These are phyloP conservation scores for Meripilus lineatus DNA, from an alignment of 1,284 basidiomycete genomes.

Conservation along the genomic window DNA sequence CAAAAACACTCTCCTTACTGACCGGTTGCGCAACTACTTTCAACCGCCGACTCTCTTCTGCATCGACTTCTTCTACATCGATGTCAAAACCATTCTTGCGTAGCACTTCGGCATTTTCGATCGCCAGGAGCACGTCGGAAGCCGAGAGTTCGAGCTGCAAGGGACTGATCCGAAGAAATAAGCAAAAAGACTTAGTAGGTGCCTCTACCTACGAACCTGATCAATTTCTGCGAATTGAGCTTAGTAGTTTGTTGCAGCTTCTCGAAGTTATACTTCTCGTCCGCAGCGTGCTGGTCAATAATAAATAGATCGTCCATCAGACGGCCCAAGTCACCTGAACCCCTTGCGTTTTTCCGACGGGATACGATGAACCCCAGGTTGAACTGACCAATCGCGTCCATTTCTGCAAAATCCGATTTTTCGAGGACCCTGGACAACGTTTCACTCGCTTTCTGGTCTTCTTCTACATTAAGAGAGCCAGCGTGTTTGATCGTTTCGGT, in stretches of 20 bases:
- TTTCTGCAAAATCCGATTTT: slow-evolving; percentile 81
- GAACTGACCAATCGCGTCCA: slow-evolving; percentile 93
- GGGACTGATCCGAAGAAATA: slow-evolving; percentile 45
- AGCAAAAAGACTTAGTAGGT: slow-evolving; percentile 2
- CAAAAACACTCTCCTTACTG: slow-evolving; percentile 86
- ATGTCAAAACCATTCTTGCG: slow-evolving; percentile 88
- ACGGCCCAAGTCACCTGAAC: slow-evolving; percentile 5
- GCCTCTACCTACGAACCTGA: slow-evolving; percentile 61
- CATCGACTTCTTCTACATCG: slow-evolving; percentile 46
- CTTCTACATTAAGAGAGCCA: slow-evolving; percentile 31
- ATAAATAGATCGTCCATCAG: slow-evolving; percentile 87
- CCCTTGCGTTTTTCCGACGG: slow-evolving; percentile 43
- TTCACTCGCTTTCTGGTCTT: slow-evolving; percentile 58
- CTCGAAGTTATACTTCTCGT: slow-evolving; percentile 99
- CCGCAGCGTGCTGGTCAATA: slow-evolving; percentile 85
- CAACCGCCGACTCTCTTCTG: slow-evolving; percentile 50
- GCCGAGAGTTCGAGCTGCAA: slow-evolving; percentile 81
- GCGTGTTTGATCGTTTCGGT: too few species aligned
- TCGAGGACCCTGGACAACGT: slow-evolving; percentile 83
- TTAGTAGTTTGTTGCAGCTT: slow-evolving; percentile 82
- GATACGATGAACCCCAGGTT: slow-evolving; percentile 95
- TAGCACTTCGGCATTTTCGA: slow-evolving; percentile 82
- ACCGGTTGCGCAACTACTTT: slow-evolving; percentile 82
- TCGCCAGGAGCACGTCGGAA: slow-evolving; percentile 84
- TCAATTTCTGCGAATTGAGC: slow-evolving; percentile 83